Evolutionary conservation across 768 basidiomycete species (phyloP), one percentile per base, ranked within the genome.

Genomic region (Lactarius pseudohatsudake): DNA sequence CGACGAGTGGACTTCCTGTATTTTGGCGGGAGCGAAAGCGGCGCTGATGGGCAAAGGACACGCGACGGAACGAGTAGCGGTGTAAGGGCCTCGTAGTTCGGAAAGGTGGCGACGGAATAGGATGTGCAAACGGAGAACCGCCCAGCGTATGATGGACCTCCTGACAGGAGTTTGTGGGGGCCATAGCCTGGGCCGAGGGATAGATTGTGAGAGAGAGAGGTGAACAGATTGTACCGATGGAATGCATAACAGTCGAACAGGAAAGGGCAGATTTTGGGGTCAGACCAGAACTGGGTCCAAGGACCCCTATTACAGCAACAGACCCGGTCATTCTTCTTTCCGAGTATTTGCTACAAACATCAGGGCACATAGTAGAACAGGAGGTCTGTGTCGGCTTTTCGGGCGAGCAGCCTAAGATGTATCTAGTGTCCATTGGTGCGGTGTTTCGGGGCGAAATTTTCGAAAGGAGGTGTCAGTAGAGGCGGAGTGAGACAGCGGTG

Each of bases 131-230:
- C 15, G n/a, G 53, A 54, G 57, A 18, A 18, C 50, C 30, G 54
- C 32, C 28, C 30, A 34, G 32, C 30, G 43, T 56, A 41, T 40
- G 28, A 18, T 22, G 30, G 3, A 38, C 57, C 65, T 59, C 47
- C 32, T 59, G 57, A 59, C 30, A 62, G 57, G 65, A 57, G 32
- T 62, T 54, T 54, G 61, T 36, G 57, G 65, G 65, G n/a, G 65
- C 38, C 65, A 66, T 66, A 54, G 61, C 36, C 50, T 62, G 57
- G 32, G 40, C 30, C 47, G 28, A 41, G 36, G 56, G 18, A 62
- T 66, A 66, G 65, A 28, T 57, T 66, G 61, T 66, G 65, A 32
- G 57, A 3, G 65, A 47, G 62, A 54, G 57, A 66, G 30, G 22
- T 47, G 61, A 66, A 62, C 56, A 57, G 30, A 34, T 30, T 30